Evolutionary conservation across 2,329 filamentous ascomycete species (phyloP).

Genomic region (Colletotrichum gigasporum): DNA sequence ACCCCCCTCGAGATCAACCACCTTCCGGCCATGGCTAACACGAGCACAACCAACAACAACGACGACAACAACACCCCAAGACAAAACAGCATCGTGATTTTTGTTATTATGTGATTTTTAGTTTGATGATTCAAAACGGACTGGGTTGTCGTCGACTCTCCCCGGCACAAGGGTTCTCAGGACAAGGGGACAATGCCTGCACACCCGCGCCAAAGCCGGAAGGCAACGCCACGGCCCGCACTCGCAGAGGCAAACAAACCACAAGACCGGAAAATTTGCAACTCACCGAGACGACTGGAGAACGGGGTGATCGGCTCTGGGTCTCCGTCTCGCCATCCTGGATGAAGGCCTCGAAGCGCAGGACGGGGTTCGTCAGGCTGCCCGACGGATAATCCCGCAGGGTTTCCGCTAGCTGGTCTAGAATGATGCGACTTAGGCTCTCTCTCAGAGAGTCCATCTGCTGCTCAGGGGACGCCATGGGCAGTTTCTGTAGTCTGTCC

Average conservation of each 20-base stretch:
- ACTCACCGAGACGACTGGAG: constrained; percentile 32
- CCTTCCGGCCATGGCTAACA: not conserved
- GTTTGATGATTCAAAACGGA: no score
- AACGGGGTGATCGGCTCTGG: constrained; percentile 28
- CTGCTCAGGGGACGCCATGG: constrained; percentile 32
- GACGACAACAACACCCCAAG: not conserved
- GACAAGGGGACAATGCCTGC: not conserved
- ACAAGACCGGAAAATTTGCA: not conserved
- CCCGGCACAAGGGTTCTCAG: no score
- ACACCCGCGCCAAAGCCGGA: not conserved
- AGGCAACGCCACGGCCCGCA: no score
- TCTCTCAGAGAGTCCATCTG: constrained; percentile 30
- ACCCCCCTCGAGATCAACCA: not conserved
- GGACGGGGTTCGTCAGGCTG: constrained; percentile 30
- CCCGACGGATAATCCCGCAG: constrained; percentile 31
- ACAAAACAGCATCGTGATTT: not conserved
- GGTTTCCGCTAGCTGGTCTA: constrained; percentile 31
- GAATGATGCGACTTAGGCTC: constrained; percentile 30
- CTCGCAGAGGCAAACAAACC: no score
- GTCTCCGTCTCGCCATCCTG: constrained; percentile 28
- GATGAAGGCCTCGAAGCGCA: constrained; percentile 32
- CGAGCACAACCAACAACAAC: not conserved
- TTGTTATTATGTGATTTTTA: not conserved
- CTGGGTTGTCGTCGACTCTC: no score
- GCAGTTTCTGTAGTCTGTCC: no score